Evolutionary conservation across 2,329 filamentous ascomycete genomes (phyloP), one percentile per base, ranked within the genome.

Genomic region (Venturia effusa): DNA sequence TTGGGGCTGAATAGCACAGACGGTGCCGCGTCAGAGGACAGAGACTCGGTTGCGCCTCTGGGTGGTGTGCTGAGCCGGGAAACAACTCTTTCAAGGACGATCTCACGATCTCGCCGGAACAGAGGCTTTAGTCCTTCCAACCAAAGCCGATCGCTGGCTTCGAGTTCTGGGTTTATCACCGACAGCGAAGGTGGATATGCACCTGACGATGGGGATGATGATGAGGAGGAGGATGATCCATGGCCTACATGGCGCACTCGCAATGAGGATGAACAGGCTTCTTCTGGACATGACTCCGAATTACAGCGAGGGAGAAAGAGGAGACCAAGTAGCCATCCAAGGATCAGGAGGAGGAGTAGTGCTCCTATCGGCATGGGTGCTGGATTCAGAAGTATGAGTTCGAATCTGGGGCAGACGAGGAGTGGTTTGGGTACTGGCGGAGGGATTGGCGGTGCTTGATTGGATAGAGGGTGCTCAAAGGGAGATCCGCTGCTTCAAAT

Each of bases 361-460:
- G 74, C 78, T 37, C 78, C 78, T 0, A 72, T 80, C 40, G 78
- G 78, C 0, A 78, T 79, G 76, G 77, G 77, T 1, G 64, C 71
- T 15, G 77, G 77, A 0, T 78, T 80, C 57, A 71, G 76, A 59
- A 67, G 77, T 30, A 74, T 76, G 63, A 79, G 77, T 65, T 78
- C 77, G 37, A 80, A 80, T 66, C 65, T 80, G 34, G 78, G 77
- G 4, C 72, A 74, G 65, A 73, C 71, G 59, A 73, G 69, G 62
- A 73, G 71, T 11, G 74, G 74, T 11, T 67, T 74, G 61, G 73
- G 73, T 1, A 27, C 32, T 32, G 61, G 61, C 4, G 61, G 43
- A 6, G 57, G 57, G 1, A 17, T 63, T 37, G 61, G 61, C 27
- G 37, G 22, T 41, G 59, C 11, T 60, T 60, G 59, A 60, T 57